Base-by-base conservation (phyloP, 73 alveolate species). In the Paramecium octaurelia region DNA sequence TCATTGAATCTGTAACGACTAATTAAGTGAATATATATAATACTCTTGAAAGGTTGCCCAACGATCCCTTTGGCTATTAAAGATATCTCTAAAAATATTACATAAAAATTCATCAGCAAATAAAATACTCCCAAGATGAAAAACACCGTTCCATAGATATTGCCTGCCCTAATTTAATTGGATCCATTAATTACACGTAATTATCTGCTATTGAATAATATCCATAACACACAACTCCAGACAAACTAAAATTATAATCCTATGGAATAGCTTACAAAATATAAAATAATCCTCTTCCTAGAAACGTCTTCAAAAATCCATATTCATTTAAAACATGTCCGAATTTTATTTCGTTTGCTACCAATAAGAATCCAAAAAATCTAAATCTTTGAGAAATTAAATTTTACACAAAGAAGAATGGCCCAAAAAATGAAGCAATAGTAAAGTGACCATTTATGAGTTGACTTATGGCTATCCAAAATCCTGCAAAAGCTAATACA, bases 21-120 rank as follows among this genome's bases (percentile, higher is more conserved):
- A 59, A 24, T 24, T 24, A 16, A 16, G 23, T 59, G 8, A 48
- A 48, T 48, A 48, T 59, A 10, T 40, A 76, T 18, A 44, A 31
- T 80, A 80, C 91, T 46, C 91, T 80, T 80, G 91, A 80, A 24
- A 80, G 23, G 24, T 80, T 43, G n/a, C 91, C 91, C 54, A 80
- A 48, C 7, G 48, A 64, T 20, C 91, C 91, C 48, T 80, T 48
- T 40, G 91, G 91, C 91, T 80, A 80, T 73, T 9, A 40, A 75
- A 5, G 23, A 80, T 80, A 46, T 31, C 8, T 18, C 16, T 43
- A 8, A 9, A 44, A 10, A 23, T 10, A 2, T 44, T 80, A 80
- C 91, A 48, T 44, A 44, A 23, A 80, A 80, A 24, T 80, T 80
- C 91, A 80, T 80, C 38, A 80, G 29, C 42, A 80, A 24, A 48